phyloP scores from a whole-genome alignment of 2,329 filamentous ascomycete species.

The Alternaria brassicae region DNA sequence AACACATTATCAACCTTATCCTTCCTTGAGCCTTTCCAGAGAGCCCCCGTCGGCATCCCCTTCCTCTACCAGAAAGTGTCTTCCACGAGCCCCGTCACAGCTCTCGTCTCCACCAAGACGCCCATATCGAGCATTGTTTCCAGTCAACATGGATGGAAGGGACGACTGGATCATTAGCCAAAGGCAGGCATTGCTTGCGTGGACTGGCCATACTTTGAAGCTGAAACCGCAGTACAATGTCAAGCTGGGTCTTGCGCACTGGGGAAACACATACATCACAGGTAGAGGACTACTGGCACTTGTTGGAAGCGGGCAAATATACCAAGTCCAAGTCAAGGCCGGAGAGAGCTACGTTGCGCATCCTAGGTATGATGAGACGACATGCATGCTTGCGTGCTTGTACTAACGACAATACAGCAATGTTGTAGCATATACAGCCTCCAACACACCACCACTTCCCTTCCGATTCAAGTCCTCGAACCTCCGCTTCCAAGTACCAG shows the following conservation, averaged over 20 bases:
- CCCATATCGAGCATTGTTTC: slow-evolving; percentile 86
- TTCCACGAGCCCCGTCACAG: slow-evolving; percentile 85
- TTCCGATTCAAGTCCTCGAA: slow-evolving; percentile 84
- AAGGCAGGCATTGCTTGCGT: slow-evolving; percentile 86
- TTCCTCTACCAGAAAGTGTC: slow-evolving; percentile 92
- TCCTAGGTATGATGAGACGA: slow-evolving; percentile 62
- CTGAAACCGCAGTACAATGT: slow-evolving; percentile 78
- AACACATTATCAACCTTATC: slow-evolving; percentile 91
- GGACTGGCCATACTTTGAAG: slow-evolving; percentile 87
- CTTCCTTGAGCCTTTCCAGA: slow-evolving; percentile 80
- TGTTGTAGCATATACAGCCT: slow-evolving; percentile 87
- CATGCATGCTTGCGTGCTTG: background rate
- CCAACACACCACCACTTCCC: slow-evolving; percentile 74
- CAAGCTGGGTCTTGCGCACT: slow-evolving; percentile 79
- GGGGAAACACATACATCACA: slow-evolving; percentile 89
- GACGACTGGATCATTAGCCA: slow-evolving; percentile 95
- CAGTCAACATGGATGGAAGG: slow-evolving; percentile 89
- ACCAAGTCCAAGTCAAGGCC: slow-evolving; percentile 79
- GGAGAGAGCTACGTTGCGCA: slow-evolving; percentile 93
- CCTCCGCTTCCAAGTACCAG: slow-evolving; percentile 79
- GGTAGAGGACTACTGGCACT: slow-evolving; percentile 87
- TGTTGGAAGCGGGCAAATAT: slow-evolving; percentile 85
- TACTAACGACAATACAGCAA: slow-evolving; percentile 61
- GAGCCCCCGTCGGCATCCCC: slow-evolving; percentile 82
- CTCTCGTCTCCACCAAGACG: slow-evolving; percentile 86